phyloP scores from a whole-genome alignment of 805 yeast genomes.

The Candida fluviatilis region DNA sequence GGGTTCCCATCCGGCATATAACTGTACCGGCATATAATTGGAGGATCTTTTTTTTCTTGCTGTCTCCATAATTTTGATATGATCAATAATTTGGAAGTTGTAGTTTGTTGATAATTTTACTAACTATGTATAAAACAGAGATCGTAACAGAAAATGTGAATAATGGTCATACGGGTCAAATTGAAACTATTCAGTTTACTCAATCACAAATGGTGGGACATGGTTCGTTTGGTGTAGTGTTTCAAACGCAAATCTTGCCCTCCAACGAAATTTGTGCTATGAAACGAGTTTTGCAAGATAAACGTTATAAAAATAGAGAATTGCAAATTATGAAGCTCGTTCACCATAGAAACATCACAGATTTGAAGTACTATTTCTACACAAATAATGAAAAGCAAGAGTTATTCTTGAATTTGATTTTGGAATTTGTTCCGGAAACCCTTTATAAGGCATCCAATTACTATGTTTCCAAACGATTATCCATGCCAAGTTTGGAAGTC shows the following conservation, averaged over 20 bases:
- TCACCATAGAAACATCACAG: conserved; percentile 82
- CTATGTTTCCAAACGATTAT: conserved; percentile 63
- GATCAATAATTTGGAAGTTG: conserved; percentile 1
- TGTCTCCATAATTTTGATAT: not conserved
- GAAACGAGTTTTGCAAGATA: conserved; percentile 94
- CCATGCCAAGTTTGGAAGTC: conserved; percentile 88
- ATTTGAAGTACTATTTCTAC: conserved; percentile 82
- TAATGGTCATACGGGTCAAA: conserved; percentile 67
- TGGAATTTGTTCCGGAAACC: conserved; percentile 95
- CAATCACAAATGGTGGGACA: conserved; percentile 93
- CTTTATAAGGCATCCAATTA: conserved; percentile 86
- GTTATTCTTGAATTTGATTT: conserved; percentile 80
- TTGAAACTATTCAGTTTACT: conserved; percentile 64
- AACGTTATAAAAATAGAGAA: conserved; percentile 90
- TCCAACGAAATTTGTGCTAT: conserved; percentile 83
- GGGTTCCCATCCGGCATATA: too few relatives aligned
- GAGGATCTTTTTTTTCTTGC: not conserved
- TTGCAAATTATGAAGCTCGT: conserved; percentile 91
- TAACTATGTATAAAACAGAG: conserved; percentile 39
- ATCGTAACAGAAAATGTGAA: conserved; percentile 60
- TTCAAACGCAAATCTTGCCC: conserved; percentile 75
- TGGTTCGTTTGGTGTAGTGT: conserved; percentile 99
- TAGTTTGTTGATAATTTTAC: conserved; percentile 3
- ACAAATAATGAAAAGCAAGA: conserved; percentile 69
- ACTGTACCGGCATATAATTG: too few relatives aligned